Evolutionary conservation across 140 eudicot genomes (phyloP), one percentile per base, ranked within the genome.

Genomic region (Flaveria floridana): DNA sequence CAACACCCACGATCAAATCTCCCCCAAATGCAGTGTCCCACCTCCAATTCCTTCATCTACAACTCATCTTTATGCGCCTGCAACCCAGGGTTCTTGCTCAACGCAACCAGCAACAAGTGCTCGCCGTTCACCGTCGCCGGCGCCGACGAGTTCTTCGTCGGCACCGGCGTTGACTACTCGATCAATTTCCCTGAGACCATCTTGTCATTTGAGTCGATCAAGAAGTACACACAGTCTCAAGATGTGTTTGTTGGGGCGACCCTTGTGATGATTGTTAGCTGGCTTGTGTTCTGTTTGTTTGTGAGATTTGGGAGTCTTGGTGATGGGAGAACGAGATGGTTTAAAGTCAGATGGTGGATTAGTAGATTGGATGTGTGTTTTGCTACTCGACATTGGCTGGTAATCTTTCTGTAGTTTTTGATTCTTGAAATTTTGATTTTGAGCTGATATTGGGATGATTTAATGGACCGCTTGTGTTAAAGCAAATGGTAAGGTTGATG

Each of bases 351-450:
- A 44, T 93, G 98, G 98, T 85, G 87, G 98, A 85, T 93, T 68
- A 93, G 98, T 56, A 87, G 98, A 13, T 81, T 93, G 68, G 98
- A 93, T 76, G 53, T 93, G 64, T 83, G 84, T 30, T 93, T 86
- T 73, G 84, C 97, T 68, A 90, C 98, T 42, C 76, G 94, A 3
- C 99, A 94, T 70, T 93, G 94, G 97, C 94, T 90, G 79, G 96
- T 90, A 84, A 62, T 19, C 10, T 20, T 20, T 15, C 1, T 3
- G 1, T 42, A 8, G 61, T 6, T 53, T 46, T 39, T 28, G 6
- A 7, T 44, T 44, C 2, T 44, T 44, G 15, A 44, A 44, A 1
- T 9, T 44, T 44, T 44, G 14, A 44, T 44, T 34, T 44, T 44
- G 13, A 44, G 50, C 3, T 44, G 50, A 44, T 7, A 51, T 3